phyloP scores from a whole-genome alignment of 1,139 yeast genomes.

The Geotrichum macrosporum region DNA sequence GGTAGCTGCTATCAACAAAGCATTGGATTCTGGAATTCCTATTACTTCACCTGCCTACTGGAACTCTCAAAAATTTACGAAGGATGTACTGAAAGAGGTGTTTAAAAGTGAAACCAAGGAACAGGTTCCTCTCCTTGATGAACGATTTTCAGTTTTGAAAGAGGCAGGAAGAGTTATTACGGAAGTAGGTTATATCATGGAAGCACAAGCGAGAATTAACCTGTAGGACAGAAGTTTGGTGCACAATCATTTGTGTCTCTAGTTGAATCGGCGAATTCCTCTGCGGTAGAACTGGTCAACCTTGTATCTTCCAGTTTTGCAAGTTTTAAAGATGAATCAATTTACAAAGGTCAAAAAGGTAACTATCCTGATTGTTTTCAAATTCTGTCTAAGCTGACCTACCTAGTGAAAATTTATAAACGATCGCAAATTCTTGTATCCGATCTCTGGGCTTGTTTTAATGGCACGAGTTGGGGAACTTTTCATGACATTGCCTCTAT shows the following conservation, averaged over 20 bases:
- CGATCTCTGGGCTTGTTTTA: slow-evolving; percentile 45
- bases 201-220: too few species aligned
- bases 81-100: slow-evolving; percentile 29
- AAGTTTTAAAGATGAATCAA: slow-evolving; percentile 38
- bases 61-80: slow-evolving; percentile 32
- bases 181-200: too few species aligned
- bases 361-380: slow-evolving; percentile 7
- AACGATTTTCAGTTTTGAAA: slow-evolving; percentile 36
- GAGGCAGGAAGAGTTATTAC: slow-evolving; percentile 39
- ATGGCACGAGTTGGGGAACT: slow-evolving; percentile 37
- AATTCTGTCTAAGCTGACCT: slow-evolving; percentile 4
- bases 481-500: slow-evolving; percentile 41
- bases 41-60: slow-evolving; percentile 40
- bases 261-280: slow-evolving; percentile 29
- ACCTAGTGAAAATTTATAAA: slow-evolving; percentile 36
- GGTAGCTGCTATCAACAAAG: slow-evolving; percentile 42
- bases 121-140: slow-evolving; percentile 37
- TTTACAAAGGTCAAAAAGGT: slow-evolving; percentile 30
- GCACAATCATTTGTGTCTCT: slow-evolving; percentile 30
- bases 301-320: slow-evolving; percentile 32
- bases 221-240: slow-evolving; percentile 24
- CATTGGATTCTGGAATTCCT: slow-evolving; percentile 40
- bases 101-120: slow-evolving; percentile 37
- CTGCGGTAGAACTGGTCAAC: slow-evolving; percentile 37
- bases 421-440: slow-evolving; percentile 44